Conservation (phyloP, 768 basidiomycete genomes). For the Amanita fuliginea region DNA sequence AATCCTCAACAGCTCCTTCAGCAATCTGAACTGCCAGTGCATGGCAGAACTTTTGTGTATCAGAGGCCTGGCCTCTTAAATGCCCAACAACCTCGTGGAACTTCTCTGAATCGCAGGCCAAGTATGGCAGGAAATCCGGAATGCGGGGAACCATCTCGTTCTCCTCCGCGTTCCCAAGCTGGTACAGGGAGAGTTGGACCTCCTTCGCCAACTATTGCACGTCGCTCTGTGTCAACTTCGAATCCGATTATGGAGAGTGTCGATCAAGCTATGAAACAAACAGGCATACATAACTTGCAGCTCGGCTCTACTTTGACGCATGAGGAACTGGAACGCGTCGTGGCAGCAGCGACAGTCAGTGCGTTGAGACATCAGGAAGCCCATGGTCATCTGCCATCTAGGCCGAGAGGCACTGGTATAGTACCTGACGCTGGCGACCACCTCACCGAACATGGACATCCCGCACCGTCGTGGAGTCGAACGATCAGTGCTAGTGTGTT, state of each 20-base stretch:
- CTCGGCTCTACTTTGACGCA: conserved; percentile 61
- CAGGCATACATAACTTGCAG: conserved; percentile 34
- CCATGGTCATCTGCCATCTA: conserved; percentile 30
- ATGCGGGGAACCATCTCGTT: conserved; percentile 23
- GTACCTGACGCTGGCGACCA: conserved; percentile 26
- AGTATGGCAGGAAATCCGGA: conserved; percentile 24
- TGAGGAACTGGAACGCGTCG: conserved; percentile 89
- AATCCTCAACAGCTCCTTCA: conserved; percentile 83
- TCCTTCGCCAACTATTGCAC: conserved; percentile 31
- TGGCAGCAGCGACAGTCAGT: conserved; percentile 89
- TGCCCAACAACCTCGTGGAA: conserved; percentile 13
- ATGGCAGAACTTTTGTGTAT: conserved; percentile 52
- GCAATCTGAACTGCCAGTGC: conserved; percentile 44
- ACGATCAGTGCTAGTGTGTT: conserved; percentile 83
- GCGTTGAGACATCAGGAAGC: conserved; percentile 76
- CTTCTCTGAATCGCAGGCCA: conserved; percentile 33
- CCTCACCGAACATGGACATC: conserved; percentile 57
- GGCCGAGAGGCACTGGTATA: conserved; percentile 28
- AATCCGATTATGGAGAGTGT: conserved; percentile 73
- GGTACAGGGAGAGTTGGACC: conserved; percentile 11
- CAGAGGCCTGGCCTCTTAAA: conserved; percentile 31
- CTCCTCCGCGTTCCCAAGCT: conserved; percentile 24
- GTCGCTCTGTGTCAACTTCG: conserved; percentile 35
- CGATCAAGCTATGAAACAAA: conserved; percentile 62
- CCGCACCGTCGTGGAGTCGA: conserved; percentile 94